phyloP scores from a whole-genome alignment of 495 filamentous ascomycete genomes.

The Talaromyces wortmannii region DNA sequence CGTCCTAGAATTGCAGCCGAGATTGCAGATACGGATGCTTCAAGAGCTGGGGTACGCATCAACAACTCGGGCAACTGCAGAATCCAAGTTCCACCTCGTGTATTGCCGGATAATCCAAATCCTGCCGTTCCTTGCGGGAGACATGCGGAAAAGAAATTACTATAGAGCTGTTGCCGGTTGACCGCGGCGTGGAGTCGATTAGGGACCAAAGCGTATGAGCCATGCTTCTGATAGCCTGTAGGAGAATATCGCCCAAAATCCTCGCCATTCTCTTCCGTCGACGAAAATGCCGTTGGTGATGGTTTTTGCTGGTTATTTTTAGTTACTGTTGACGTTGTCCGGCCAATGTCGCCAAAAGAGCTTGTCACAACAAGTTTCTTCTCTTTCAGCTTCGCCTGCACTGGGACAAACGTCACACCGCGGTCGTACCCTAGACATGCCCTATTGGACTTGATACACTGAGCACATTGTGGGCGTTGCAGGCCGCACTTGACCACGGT shows the following conservation, averaged over 20 bases:
- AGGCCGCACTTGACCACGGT: constrained; percentile 22
- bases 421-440: constrained; percentile 28
- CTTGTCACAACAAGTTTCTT: constrained; percentile 4
- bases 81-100: constrained; percentile 16
- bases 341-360: background rate
- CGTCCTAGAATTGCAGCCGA: constrained; percentile 18
- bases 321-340: background rate
- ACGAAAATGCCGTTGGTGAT: background rate
- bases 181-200: background rate
- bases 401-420: constrained; percentile 24
- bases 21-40: constrained; percentile 16
- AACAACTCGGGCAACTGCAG: constrained; percentile 12
- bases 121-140: background rate
- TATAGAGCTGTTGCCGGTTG: constrained; percentile 10
- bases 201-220: background rate
- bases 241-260: background rate
- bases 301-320: background rate
- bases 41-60: constrained; percentile 14
- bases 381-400: constrained; percentile 8
- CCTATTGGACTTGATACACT: constrained; percentile 27
- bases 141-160: constrained; percentile 12
- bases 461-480: constrained; percentile 23
- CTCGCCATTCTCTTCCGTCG: too few relatives aligned
- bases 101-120: background rate
- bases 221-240: background rate